These are phyloP conservation scores for Nannochloropsis gaditana DNA, from an alignment of 108 stramenopile genomes.

Conservation along the genomic window DNA sequence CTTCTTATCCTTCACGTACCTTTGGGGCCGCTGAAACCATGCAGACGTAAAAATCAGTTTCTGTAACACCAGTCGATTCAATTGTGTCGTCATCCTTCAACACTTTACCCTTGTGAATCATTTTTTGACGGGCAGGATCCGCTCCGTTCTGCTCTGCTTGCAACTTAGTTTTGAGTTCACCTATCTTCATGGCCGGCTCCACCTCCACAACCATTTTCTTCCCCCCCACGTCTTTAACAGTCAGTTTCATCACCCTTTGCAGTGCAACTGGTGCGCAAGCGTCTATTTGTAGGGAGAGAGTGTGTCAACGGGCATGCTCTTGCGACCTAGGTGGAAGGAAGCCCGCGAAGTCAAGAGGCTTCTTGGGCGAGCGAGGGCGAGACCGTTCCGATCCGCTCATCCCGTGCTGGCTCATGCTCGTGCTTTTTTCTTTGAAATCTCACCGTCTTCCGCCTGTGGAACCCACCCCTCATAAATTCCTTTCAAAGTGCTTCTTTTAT, in stretches of 20 bases:
- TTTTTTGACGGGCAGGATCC: slow-evolving; percentile 18
- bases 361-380: neutral
- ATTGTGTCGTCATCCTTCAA: slow-evolving; percentile 18
- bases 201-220: neutral
- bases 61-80: neutral
- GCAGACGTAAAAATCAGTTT: slow-evolving; percentile 18
- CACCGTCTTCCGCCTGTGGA: neutral
- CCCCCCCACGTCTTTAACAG: neutral
- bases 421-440: neutral
- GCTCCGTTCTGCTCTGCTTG: slow-evolving; percentile 1
- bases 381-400: neutral
- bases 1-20: neutral
- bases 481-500: no score
- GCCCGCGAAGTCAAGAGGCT: neutral
- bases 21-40: slow-evolving; percentile 2
- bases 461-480: no score
- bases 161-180: neutral
- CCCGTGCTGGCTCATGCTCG: neutral
- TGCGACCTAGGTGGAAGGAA: neutral
- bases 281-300: neutral
- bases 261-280: neutral
- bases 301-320: neutral
- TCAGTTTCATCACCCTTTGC: neutral
- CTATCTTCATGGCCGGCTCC: neutral
- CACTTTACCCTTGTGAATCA: slow-evolving; percentile 22